These are phyloP conservation scores for Coprinopsis marcescibilis DNA, from an alignment of 768 basidiomycete species.

Conservation along the genomic window DNA sequence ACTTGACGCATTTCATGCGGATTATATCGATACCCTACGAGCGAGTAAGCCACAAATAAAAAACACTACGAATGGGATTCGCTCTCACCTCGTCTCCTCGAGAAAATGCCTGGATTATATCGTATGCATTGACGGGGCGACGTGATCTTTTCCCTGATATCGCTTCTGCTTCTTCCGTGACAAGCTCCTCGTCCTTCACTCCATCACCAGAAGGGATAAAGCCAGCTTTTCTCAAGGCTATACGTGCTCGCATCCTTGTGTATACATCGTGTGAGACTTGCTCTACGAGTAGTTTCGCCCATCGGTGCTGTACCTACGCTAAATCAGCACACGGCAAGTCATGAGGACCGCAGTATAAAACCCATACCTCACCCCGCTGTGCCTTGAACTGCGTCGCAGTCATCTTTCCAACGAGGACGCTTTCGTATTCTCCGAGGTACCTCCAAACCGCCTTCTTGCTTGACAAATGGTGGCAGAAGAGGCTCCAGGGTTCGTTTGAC, in stretches of 20 bases:
- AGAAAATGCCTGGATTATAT: constrained; percentile 1
- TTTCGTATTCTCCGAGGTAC: constrained; percentile 24
- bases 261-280: constrained; percentile 16
- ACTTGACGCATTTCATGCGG: constrained; percentile 24
- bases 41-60: background rate
- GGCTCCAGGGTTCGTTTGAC: constrained; percentile 18
- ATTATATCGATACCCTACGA: constrained; percentile 25
- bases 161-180: background rate
- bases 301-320: constrained; percentile 1
- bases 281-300: constrained; percentile 13
- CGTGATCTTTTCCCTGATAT: background rate
- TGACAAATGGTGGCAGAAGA: constrained; percentile 15
- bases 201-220: constrained; percentile 6
- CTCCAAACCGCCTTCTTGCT: constrained; percentile 14
- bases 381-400: constrained; percentile 15
- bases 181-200: background rate
- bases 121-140: background rate
- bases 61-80: background rate
- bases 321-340: background rate
- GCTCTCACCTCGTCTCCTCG: constrained; percentile 24
- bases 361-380: constrained; percentile 3
- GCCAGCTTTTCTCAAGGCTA: constrained; percentile 20
- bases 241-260: constrained; percentile 19
- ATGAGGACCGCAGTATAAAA: background rate
- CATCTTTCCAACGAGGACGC: constrained; percentile 15